Evolutionary conservation across 176 grass and related monocot species (phyloP).

Genomic region (Oryza officinalis): DNA sequence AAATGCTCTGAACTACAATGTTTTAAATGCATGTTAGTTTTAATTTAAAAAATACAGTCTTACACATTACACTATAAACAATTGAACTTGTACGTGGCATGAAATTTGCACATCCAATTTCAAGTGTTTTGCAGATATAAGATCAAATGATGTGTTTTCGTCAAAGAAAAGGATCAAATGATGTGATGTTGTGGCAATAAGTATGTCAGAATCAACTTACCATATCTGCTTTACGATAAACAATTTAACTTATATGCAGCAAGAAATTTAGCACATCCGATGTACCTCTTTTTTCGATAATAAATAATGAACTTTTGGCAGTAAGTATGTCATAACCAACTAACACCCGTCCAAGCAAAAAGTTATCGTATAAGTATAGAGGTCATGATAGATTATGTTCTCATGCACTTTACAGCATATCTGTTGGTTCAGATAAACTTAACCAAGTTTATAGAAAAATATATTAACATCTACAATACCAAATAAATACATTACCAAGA

Average conservation of each 20-base stretch:
- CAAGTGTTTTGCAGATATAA: not conserved
- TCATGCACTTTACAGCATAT: not conserved
- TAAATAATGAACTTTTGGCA: slow-evolving; percentile 5
- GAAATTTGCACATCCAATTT: slow-evolving; percentile 8
- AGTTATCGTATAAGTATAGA: slow-evolving; percentile 7
- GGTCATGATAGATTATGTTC: slow-evolving; percentile 11
- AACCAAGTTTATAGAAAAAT: too few species aligned
- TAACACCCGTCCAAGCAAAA: not conserved
- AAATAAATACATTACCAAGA: too few species aligned
- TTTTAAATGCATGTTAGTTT: slow-evolving; percentile 28
- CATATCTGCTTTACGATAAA: not conserved
- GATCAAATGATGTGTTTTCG: not conserved
- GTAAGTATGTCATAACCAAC: slow-evolving; percentile 20
- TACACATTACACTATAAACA: slow-evolving; percentile 29
- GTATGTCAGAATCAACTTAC: not conserved
- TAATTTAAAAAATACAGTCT: not conserved
- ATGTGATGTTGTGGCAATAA: not conserved
- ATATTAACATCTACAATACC: too few species aligned
- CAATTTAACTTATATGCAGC: slow-evolving; percentile 25
- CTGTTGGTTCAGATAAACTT: slow-evolving; percentile 17
- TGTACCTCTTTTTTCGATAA: not conserved
- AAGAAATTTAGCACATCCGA: slow-evolving; percentile 5
- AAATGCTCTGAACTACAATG: slow-evolving; percentile 2
- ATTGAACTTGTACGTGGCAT: slow-evolving; percentile 9
- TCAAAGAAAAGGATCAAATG: not conserved